Percentiles rank a stretch among this genome's conserved stretches.
These are phyloP conservation scores for Sarcodon aspratus DNA, from an alignment of 768 basidiomycete species.

Conservation along the genomic window DNA sequence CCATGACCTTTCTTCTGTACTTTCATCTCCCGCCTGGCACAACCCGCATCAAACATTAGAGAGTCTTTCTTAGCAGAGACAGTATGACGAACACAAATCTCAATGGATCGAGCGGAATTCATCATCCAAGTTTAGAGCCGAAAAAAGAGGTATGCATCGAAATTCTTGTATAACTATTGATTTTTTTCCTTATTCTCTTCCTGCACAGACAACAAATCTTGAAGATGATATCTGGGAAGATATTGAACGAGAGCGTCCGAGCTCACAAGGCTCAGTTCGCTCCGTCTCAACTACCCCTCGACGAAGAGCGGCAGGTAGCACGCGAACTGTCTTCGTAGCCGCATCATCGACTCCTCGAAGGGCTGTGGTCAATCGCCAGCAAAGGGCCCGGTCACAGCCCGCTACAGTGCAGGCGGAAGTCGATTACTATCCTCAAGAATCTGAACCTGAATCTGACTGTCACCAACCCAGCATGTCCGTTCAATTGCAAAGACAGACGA, in stretches of 20 bases:
- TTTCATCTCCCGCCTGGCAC: no score
- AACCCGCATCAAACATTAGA: no score
- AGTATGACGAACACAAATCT: no score
- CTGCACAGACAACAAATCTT: no score
- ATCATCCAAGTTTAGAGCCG: no score
- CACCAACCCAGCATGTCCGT: conserved; percentile 14
- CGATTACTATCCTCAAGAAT: conserved; percentile 13
- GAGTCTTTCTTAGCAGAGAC: no score
- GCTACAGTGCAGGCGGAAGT: neutral
- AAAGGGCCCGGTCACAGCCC: neutral
- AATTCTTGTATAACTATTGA: no score
- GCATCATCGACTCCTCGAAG: conserved; percentile 12
- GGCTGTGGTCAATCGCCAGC: neutral
- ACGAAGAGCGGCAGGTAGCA: neutral
- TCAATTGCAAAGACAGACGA: conserved; percentile 12
- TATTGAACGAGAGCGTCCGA: neutral
- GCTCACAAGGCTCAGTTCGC: neutral
- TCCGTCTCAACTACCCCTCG: neutral
- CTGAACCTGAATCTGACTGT: conserved; percentile 18
- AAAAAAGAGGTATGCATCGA: no score
- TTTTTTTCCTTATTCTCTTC: no score
- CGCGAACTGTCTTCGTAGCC: conserved; percentile 12
- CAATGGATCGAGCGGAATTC: no score
- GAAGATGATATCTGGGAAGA: neutral
- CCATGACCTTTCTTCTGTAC: no score